phyloP scores from a whole-genome alignment of 2,329 filamentous ascomycete genomes.

The Fonsecaea erecta region DNA sequence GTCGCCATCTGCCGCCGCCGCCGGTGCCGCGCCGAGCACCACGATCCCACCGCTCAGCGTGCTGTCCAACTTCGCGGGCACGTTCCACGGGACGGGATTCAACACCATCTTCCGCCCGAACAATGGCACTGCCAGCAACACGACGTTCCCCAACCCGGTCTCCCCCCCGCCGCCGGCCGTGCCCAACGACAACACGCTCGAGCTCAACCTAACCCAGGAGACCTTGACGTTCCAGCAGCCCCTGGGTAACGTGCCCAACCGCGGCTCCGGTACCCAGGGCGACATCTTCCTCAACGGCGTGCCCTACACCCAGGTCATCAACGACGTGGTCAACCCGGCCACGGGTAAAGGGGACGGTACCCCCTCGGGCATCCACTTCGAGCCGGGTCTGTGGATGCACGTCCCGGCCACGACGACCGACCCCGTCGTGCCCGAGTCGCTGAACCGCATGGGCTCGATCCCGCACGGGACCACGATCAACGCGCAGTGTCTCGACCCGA shows the following conservation, averaged over 20 bases:
- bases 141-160: neutral
- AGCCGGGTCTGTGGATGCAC: conserved; percentile 4
- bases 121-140: neutral
- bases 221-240: neutral
- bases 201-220: conserved; percentile 1
- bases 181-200: conserved; percentile 2
- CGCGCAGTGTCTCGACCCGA: conserved; percentile 1
- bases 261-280: neutral
- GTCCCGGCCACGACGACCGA: neutral
- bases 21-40: neutral
- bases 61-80: neutral
- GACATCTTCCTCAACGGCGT: conserved; percentile 4
- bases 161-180: neutral
- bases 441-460: conserved; percentile 5
- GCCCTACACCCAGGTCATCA: neutral
- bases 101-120: conserved; percentile 4
- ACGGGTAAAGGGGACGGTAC: neutral
- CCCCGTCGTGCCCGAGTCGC: neutral
- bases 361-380: neutral
- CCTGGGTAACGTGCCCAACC: neutral
- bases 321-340: neutral
- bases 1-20: neutral
- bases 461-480: neutral
- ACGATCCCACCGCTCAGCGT: conserved; percentile 3
- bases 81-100: conserved; percentile 1